phyloP scores from a whole-genome alignment of 176 grass and related monocot species.

The Pharus latifolius region DNA sequence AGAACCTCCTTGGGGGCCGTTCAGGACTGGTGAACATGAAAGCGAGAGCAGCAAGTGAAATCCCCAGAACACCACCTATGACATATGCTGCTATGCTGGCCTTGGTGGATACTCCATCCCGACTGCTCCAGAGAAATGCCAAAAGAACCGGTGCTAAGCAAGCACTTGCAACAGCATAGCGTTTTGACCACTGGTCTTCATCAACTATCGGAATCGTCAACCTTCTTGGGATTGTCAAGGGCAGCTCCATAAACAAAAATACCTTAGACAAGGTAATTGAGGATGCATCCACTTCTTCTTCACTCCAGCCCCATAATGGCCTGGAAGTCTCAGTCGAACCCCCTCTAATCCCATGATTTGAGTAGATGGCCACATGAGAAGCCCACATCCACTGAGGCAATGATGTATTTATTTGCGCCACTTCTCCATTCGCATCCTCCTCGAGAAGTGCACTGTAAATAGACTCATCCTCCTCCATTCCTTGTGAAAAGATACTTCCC shows the following conservation, averaged over 20 bases:
- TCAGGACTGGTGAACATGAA: constrained; percentile 62
- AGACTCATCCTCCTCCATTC: constrained; percentile 55
- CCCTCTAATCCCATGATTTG: constrained; percentile 55
- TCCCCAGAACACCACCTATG: constrained; percentile 41
- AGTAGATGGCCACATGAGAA: constrained; percentile 97
- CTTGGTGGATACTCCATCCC: constrained; percentile 34
- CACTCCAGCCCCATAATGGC: constrained; percentile 97
- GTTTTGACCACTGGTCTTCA: constrained; percentile 87
- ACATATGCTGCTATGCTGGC: constrained; percentile 37
- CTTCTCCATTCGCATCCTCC: constrained; percentile 48
- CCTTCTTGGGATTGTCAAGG: constrained; percentile 80
- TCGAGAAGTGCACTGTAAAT: constrained; percentile 75
- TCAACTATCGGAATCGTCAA: constrained; percentile 86
- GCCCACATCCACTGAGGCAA: constrained; percentile 99
- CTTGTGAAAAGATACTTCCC: constrained; percentile 70
- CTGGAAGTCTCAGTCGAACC: constrained; percentile 55
- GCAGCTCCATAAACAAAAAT: constrained; percentile 70
- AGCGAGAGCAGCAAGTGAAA: constrained; percentile 46
- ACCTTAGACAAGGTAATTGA: constrained; percentile 49
- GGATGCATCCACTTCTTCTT: constrained; percentile 46
- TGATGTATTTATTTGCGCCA: constrained; percentile 35
- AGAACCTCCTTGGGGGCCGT: constrained; percentile 63
- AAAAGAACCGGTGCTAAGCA: constrained; percentile 70
- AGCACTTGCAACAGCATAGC: constrained; percentile 69
- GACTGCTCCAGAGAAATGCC: constrained; percentile 60